A percentile compares a stretch with the other conserved stretches of the same genome.
phyloP scores from a whole-genome alignment of 2,329 filamentous ascomycete genomes.

The Sporothrix pseudoabietina region DNA sequence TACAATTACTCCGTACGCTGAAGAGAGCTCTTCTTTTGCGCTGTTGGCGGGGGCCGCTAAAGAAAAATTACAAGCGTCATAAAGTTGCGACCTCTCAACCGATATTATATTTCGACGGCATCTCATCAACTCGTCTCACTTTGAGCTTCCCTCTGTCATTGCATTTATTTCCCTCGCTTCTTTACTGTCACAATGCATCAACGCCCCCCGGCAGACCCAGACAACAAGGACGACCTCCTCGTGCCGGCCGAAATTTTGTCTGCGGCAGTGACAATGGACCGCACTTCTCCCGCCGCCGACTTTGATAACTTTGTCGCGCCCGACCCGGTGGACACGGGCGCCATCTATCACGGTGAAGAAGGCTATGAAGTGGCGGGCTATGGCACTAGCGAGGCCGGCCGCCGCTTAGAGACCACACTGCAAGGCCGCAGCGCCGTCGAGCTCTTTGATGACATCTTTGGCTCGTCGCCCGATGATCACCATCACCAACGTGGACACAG shows the following conservation, averaged over 20 bases:
- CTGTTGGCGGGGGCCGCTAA: conserved; percentile 8
- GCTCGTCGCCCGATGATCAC: conserved; percentile 1
- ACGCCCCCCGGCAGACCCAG: conserved; percentile 30
- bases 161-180: background rate
- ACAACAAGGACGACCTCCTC: conserved; percentile 31
- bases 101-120: too few species aligned
- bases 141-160: background rate
- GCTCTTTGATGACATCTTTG: conserved; percentile 36
- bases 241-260: background rate
- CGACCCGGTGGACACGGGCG: background rate
- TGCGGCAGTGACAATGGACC: background rate
- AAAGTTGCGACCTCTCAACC: background rate
- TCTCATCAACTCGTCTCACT: background rate
- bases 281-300: background rate
- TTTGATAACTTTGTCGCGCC: background rate
- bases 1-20: background rate
- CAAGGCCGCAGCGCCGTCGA: conserved; percentile 17
- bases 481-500: background rate
- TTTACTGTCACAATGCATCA: conserved; percentile 34
- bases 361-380: background rate
- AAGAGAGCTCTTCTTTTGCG: background rate
- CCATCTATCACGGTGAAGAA: conserved; percentile 7
- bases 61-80: conserved; percentile 13
- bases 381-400: background rate
- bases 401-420: background rate